Conservation (phyloP, 306 rosid genomes). For the Acacia confusa region DNA sequence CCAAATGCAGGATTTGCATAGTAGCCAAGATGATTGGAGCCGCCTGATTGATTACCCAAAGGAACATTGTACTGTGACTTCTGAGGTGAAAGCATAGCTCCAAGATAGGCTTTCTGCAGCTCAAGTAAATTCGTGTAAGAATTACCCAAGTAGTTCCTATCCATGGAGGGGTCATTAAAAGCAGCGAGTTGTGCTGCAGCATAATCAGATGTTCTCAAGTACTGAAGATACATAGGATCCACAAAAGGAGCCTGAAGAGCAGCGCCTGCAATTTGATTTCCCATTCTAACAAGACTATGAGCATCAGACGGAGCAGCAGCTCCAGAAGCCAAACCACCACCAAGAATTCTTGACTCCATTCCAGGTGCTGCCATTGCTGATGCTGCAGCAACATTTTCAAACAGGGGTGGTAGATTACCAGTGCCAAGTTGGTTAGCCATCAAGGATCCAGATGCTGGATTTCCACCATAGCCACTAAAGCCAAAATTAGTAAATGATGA, state of each 20-base stretch:
- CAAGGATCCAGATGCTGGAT: slow-evolving; percentile 73
- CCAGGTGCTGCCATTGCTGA: slow-evolving; percentile 70
- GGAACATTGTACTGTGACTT: slow-evolving; percentile 76
- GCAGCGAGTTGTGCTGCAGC: slow-evolving; percentile 83
- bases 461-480: slow-evolving; percentile 64
- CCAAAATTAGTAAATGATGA: slow-evolving; percentile 67
- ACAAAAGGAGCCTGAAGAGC: slow-evolving; percentile 78
- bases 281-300: slow-evolving; percentile 65
- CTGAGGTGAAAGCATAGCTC: slow-evolving; percentile 71
- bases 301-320: slow-evolving; percentile 60
- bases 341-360: slow-evolving; percentile 76
- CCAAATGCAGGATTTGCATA: slow-evolving; percentile 82
- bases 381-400: slow-evolving; percentile 77
- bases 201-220: slow-evolving; percentile 83
- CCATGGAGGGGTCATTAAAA: slow-evolving; percentile 69
- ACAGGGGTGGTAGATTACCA: slow-evolving; percentile 70
- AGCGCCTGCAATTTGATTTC: slow-evolving; percentile 65
- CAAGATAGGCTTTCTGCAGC: slow-evolving; percentile 85
- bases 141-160: slow-evolving; percentile 68
- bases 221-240: slow-evolving; percentile 86
- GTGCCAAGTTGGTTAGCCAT: slow-evolving; percentile 84
- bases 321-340: slow-evolving; percentile 68
- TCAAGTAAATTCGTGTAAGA: slow-evolving; percentile 78
- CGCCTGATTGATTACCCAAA: slow-evolving; percentile 63
- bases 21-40: slow-evolving; percentile 78